Evolutionary conservation across 1,284 basidiomycete species (phyloP).

Genomic region (Papiliotrema nemorosa): DNA sequence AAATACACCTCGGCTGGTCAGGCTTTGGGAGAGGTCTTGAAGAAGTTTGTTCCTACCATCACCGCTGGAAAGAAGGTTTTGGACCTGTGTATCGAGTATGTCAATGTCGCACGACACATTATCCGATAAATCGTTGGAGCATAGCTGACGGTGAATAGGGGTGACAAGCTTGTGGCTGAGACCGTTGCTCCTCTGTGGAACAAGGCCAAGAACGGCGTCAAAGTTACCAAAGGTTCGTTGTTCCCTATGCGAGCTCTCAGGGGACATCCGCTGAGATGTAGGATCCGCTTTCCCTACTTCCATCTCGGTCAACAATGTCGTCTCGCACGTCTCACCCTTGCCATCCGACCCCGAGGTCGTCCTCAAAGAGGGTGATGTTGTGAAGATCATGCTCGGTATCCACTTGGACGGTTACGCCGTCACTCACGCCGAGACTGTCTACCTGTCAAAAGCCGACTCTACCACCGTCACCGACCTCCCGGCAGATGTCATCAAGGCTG

Average conservation of each 20-base stretch:
- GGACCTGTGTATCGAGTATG: conserved; percentile 75
- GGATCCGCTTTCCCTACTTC: conserved; percentile 92
- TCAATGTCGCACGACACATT: conserved; percentile 7
- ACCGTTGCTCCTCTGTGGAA: conserved; percentile 84
- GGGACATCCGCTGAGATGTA: conserved; percentile 37
- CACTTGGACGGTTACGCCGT: conserved; percentile 79
- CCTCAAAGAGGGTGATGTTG: conserved; percentile 84
- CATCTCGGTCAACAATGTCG: conserved; percentile 77
- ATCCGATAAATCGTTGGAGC: neutral
- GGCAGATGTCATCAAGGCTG: conserved; percentile 90
- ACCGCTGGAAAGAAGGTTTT: conserved; percentile 78
- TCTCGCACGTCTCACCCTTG: conserved; percentile 59
- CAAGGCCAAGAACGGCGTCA: conserved; percentile 80
- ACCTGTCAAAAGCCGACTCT: conserved; percentile 68
- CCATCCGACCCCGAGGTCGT: conserved; percentile 62
- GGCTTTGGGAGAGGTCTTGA: conserved; percentile 79
- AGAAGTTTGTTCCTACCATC: conserved; percentile 71
- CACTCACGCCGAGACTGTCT: conserved; percentile 78
- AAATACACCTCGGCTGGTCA: conserved; percentile 79
- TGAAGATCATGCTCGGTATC: conserved; percentile 92
- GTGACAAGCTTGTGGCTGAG: conserved; percentile 86
- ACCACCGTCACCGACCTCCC: conserved; percentile 60
- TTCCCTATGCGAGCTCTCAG: neutral
- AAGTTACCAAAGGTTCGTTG: conserved; percentile 76
- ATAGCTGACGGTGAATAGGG: conserved; percentile 43